A percentile compares a stretch with the other conserved stretches of the same genome.
Conservation (phyloP, 176 grass and related monocot genomes). For the Oryza coarctata region DNA sequence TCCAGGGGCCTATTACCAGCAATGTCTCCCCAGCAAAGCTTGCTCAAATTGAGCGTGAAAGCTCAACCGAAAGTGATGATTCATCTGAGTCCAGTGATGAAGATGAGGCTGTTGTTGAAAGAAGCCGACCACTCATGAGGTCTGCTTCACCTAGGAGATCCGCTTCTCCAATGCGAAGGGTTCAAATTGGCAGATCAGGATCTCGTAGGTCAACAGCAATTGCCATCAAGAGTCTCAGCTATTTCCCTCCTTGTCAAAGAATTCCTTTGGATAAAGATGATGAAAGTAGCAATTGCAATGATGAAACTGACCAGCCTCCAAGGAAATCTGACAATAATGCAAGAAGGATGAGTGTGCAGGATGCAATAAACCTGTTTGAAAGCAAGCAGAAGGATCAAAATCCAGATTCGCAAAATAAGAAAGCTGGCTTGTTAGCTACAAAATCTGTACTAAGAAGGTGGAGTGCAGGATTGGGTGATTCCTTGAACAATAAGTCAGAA, state of each 20-base stretch:
- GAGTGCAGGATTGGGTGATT: constrained; percentile 92
- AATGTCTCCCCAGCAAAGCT: constrained; percentile 81
- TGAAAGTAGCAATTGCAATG: constrained; percentile 57
- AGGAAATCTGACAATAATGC: constrained; percentile 78
- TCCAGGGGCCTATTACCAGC: constrained; percentile 37
- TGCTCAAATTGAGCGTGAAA: constrained; percentile 90
- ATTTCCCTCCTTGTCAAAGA: constrained; percentile 83
- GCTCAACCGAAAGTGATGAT: constrained; percentile 62
- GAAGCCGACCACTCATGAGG: constrained; percentile 80
- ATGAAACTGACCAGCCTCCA: constrained; percentile 59
- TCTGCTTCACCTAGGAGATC: constrained; percentile 93
- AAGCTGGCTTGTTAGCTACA: constrained; percentile 56
- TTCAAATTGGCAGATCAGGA: constrained; percentile 96
- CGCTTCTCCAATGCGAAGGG: constrained; percentile 93
- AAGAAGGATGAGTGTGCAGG: constrained; percentile 95
- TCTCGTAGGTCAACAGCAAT: constrained; percentile 88
- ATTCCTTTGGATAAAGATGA: constrained; percentile 71
- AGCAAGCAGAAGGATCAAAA: constrained; percentile 84
- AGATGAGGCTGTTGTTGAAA: constrained; percentile 69
- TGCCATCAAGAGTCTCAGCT: constrained; percentile 89
- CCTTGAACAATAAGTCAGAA: constrained; percentile 51
- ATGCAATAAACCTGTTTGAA: constrained; percentile 96
- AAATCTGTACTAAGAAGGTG: constrained; percentile 91
- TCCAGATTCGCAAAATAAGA: constrained; percentile 68
- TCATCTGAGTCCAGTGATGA: constrained; percentile 60